These are phyloP conservation scores for Apiotrichum veenhuisii DNA, from an alignment of 1,284 basidiomycete genomes.

Conservation along the genomic window DNA sequence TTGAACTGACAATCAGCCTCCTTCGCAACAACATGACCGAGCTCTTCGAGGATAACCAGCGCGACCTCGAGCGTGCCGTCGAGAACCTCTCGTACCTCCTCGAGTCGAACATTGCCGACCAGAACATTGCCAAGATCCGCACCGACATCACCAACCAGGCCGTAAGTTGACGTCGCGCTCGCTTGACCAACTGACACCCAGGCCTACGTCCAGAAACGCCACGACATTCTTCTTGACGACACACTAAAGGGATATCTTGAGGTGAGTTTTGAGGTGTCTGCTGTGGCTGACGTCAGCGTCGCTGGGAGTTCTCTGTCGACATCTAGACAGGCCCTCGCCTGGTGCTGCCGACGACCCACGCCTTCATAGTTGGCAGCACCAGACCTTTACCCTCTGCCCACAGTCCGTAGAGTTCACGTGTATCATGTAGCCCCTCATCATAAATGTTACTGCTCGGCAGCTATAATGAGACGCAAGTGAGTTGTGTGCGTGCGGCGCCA, in stretches of 20 bases:
- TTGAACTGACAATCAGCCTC: constrained; percentile 44
- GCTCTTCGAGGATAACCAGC: constrained; percentile 95
- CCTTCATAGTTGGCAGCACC: not conserved
- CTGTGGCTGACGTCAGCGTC: constrained; percentile 6
- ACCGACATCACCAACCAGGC: constrained; percentile 94
- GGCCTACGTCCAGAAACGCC: constrained; percentile 95
- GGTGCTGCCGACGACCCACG: not conserved
- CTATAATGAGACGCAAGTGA: no score
- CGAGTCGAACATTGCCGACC: constrained; percentile 79
- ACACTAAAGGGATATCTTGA: constrained; percentile 87
- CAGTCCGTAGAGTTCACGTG: constrained; percentile 1
- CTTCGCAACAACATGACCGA: constrained; percentile 86
- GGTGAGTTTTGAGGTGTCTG: constrained; percentile 50
- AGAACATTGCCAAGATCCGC: constrained; percentile 73
- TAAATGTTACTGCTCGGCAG: not conserved
- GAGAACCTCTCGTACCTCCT: constrained; percentile 90
- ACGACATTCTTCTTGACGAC: constrained; percentile 91
- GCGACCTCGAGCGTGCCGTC: constrained; percentile 90
- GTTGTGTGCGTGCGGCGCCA: not conserved
- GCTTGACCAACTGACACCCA: constrained; percentile 41
- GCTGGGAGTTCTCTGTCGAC: constrained; percentile 51
- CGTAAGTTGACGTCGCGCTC: constrained; percentile 52
- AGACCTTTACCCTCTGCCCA: not conserved
- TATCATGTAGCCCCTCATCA: constrained; percentile 1
- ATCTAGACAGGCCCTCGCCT: not conserved